These are phyloP conservation scores for Jackrogersella multiformis DNA, from an alignment of 495 filamentous ascomycete genomes.

Conservation along the genomic window DNA sequence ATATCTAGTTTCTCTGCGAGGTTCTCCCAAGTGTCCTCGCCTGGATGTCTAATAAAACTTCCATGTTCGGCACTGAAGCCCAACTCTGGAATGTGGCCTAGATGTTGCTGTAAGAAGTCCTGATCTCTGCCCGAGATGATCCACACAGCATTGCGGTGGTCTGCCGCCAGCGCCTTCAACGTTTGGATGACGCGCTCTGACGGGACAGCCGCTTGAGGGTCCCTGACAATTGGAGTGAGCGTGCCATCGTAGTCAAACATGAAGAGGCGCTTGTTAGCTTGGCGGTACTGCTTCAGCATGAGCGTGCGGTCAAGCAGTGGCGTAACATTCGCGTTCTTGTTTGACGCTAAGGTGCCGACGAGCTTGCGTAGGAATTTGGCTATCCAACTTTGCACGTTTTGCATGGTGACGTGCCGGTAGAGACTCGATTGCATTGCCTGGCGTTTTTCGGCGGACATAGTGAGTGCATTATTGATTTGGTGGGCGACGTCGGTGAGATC, in stretches of 20 bases:
- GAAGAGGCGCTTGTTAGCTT: conserved; percentile 78
- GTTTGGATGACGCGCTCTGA: conserved; percentile 81
- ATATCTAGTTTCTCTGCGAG: conserved; percentile 83
- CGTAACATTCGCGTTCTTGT: conserved; percentile 77
- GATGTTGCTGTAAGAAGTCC: conserved; percentile 83
- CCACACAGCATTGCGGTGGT: conserved; percentile 90
- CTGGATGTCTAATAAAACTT: conserved; percentile 86
- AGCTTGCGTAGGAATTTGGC: conserved; percentile 77
- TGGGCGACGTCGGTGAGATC: conserved; percentile 82
- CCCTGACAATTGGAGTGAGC: conserved; percentile 92
- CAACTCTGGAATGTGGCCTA: conserved; percentile 83
- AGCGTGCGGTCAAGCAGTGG: conserved; percentile 78
- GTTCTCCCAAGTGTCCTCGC: conserved; percentile 80
- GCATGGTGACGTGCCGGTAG: conserved; percentile 82
- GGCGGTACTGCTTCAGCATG: conserved; percentile 75
- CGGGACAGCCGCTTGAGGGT: conserved; percentile 86
- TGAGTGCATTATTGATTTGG: conserved; percentile 80
- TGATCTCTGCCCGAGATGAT: conserved; percentile 95
- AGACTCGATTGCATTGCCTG: conserved; percentile 66
- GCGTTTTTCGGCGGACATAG: conserved; percentile 71
- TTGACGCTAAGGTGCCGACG: conserved; percentile 78
- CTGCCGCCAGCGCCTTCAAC: conserved; percentile 78
- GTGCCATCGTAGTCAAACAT: conserved; percentile 99
- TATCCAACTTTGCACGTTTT: conserved; percentile 86
- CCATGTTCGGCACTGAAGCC: conserved; percentile 96